phyloP scores from a whole-genome alignment of 2,329 filamentous ascomycete genomes.

The Phaeosphaeria sp. region DNA sequence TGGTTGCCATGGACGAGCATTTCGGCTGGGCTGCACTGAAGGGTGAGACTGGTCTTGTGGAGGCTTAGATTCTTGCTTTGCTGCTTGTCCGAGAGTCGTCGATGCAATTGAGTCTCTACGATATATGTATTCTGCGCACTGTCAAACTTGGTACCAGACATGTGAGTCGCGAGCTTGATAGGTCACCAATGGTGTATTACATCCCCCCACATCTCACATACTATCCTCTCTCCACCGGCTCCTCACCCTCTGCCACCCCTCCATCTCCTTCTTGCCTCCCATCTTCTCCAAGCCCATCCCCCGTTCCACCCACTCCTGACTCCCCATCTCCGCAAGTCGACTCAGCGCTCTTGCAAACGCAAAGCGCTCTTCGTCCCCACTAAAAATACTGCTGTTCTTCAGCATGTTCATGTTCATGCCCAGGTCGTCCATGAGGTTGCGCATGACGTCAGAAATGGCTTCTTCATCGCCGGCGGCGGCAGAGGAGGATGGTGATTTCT shows the following conservation, averaged over 20 bases:
- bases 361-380: slow-evolving; percentile 94
- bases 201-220: slow-evolving; percentile 24
- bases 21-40: too few relatives aligned
- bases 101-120: too few relatives aligned
- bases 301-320: slow-evolving; percentile 90
- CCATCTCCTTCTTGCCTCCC: slow-evolving; percentile 70
- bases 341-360: slow-evolving; percentile 91
- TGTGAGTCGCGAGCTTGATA: too few relatives aligned
- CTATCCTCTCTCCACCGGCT: slow-evolving; percentile 67
- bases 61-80: too few relatives aligned
- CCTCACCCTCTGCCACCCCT: slow-evolving; percentile 69
- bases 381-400: slow-evolving; percentile 86
- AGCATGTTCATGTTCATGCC: slow-evolving; percentile 84
- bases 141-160: too few relatives aligned
- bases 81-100: too few relatives aligned
- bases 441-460: slow-evolving; percentile 72
- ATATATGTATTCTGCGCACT: too few relatives aligned
- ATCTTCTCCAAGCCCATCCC: slow-evolving; percentile 68
- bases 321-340: slow-evolving; percentile 89
- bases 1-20: too few relatives aligned
- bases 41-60: too few relatives aligned
- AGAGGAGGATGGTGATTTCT: slow-evolving; percentile 28
- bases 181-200: too few relatives aligned
- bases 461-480: slow-evolving; percentile 50
- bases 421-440: slow-evolving; percentile 84